phyloP scores from a whole-genome alignment of 768 basidiomycete genomes.

The Tylopilus plumbeoviolaceoides region DNA sequence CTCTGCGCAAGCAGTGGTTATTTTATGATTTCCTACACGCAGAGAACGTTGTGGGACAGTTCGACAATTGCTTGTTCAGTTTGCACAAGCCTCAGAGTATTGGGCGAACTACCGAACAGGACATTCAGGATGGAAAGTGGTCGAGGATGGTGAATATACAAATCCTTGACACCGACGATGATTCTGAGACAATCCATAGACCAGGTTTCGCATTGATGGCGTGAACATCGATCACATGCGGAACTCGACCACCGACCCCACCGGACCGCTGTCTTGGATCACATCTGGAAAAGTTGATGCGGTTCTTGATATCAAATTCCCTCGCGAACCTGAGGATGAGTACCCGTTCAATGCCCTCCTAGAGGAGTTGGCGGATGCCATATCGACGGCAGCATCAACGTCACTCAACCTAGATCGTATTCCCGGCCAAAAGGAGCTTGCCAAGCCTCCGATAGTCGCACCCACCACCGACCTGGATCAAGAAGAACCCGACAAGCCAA shows the following conservation, averaged over 20 bases:
- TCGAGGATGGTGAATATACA: slow-evolving; percentile 69
- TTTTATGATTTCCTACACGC: slow-evolving; percentile 92
- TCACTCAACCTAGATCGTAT: slow-evolving; percentile 54
- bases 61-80: slow-evolving; percentile 96
- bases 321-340: slow-evolving; percentile 70
- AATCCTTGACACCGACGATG: not conserved
- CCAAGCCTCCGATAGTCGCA: no score
- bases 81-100: slow-evolving; percentile 95
- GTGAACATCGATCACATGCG: slow-evolving; percentile 95
- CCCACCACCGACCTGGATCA: no score
- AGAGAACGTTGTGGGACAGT: slow-evolving; percentile 94
- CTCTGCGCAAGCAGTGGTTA: slow-evolving; percentile 87
- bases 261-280: slow-evolving; percentile 91
- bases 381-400: slow-evolving; percentile 58
- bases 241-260: slow-evolving; percentile 72
- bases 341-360: slow-evolving; percentile 71
- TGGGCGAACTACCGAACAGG: slow-evolving; percentile 83
- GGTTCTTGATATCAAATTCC: slow-evolving; percentile 97
- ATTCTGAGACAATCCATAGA: slow-evolving; percentile 42
- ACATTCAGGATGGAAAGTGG: slow-evolving; percentile 80
- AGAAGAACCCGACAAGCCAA: no score
- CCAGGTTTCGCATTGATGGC: slow-evolving; percentile 94
- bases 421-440: no score
- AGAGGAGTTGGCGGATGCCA: no score
- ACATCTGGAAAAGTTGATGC: slow-evolving; percentile 95